Conservation (phyloP, 441 rosid genomes). For the Jatropha podagrica region DNA sequence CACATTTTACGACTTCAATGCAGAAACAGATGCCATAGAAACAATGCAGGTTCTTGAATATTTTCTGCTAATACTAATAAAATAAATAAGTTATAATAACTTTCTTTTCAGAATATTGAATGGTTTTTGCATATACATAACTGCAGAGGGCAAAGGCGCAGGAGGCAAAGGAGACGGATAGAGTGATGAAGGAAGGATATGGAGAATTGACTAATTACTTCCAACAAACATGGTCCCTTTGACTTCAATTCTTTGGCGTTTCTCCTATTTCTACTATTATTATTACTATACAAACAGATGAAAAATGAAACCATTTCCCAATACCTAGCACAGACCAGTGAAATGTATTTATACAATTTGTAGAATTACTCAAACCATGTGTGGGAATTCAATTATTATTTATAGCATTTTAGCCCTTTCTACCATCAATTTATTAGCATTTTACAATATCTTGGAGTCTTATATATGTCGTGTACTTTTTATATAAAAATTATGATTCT, state of each 20-base stretch:
- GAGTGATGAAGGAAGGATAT: slow-evolving; percentile 48
- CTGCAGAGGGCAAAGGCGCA: slow-evolving; percentile 61
- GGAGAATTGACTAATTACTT: slow-evolving; percentile 29
- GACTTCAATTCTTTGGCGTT: slow-evolving; percentile 36
- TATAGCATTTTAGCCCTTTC: not conserved
- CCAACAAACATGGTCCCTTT: slow-evolving; percentile 50
- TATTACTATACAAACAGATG: slow-evolving; percentile 15
- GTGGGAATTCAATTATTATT: slow-evolving; percentile 10
- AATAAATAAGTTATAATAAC: not conserved
- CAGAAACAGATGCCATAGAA: slow-evolving; percentile 41
- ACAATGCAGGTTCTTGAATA: slow-evolving; percentile 34
- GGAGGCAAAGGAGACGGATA: slow-evolving; percentile 56
- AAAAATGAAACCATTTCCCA: slow-evolving; percentile 11
- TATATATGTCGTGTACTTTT: not conserved
- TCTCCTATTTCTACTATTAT: no score
- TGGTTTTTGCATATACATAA: not conserved
- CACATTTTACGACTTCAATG: slow-evolving; percentile 49
- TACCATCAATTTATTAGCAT: not conserved
- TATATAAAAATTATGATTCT: no score
- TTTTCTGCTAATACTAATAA: no score
- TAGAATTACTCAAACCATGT: slow-evolving; percentile 18
- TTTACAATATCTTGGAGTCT: not conserved
- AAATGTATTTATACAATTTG: slow-evolving; percentile 17
- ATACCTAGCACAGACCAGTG: slow-evolving; percentile 1
- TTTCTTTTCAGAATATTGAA: not conserved